Conservation (phyloP, 2,329 filamentous ascomycete species). For the Chlorencoelia australis region DNA sequence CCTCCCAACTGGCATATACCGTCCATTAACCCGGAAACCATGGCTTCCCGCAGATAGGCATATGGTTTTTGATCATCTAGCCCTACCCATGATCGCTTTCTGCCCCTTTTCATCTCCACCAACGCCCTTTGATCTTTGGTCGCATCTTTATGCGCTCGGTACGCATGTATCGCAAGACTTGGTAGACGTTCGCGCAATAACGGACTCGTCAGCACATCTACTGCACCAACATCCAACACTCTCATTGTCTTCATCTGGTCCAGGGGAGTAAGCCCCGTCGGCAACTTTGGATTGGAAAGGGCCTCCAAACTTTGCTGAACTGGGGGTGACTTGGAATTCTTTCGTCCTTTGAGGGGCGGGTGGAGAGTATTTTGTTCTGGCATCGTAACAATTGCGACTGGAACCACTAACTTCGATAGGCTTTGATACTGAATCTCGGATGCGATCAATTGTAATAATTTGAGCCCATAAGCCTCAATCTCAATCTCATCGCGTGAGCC, state of each 20-base stretch:
- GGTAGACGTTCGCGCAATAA: slow-evolving; percentile 64
- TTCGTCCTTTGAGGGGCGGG: slow-evolving; percentile 11
- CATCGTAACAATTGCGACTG: slow-evolving; percentile 31
- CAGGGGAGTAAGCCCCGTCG: slow-evolving; percentile 25
- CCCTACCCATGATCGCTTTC: slow-evolving; percentile 88
- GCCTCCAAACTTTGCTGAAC: slow-evolving; percentile 6
- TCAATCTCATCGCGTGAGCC: slow-evolving; percentile 28
- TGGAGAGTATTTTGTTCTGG: slow-evolving; percentile 24
- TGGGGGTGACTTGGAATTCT: slow-evolving; percentile 12
- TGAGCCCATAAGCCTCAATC: slow-evolving; percentile 37
- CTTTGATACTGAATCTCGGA: slow-evolving; percentile 40
- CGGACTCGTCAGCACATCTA: slow-evolving; percentile 76
- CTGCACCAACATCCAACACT: slow-evolving; percentile 77
- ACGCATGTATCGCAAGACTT: slow-evolving; percentile 71
- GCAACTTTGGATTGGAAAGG: slow-evolving; percentile 3
- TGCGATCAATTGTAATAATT: slow-evolving; percentile 36
- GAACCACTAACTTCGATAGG: slow-evolving; percentile 37
- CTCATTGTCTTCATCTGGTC: slow-evolving; percentile 48
- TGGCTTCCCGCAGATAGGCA: slow-evolving; percentile 80
- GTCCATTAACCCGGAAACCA: slow-evolving; percentile 86
- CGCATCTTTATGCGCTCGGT: slow-evolving; percentile 69
- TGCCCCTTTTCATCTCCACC: slow-evolving; percentile 59
- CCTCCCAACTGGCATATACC: slow-evolving; percentile 67
- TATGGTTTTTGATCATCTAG: slow-evolving; percentile 78
- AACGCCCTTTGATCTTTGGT: slow-evolving; percentile 63